Conservation (phyloP, 192 early-diverging fungal species). For the Podila epicladia region DNA sequence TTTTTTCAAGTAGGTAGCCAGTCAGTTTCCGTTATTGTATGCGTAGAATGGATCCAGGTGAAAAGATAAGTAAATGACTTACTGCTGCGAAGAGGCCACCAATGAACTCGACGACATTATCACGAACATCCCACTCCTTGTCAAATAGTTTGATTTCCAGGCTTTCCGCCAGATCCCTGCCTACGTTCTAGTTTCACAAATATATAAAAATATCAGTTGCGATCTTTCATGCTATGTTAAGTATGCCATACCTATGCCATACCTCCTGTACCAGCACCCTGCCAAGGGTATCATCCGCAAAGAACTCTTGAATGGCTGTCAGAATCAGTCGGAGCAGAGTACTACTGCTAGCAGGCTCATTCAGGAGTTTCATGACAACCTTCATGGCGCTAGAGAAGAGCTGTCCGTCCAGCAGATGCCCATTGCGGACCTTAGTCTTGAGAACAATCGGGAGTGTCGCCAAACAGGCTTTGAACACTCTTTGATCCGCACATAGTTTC, state of each 20-base stretch:
- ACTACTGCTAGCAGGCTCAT: slow-evolving; percentile 11
- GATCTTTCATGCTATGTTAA: neutral
- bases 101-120: slow-evolving; percentile 60
- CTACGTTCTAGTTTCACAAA: slow-evolving; percentile 21
- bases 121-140: slow-evolving; percentile 63
- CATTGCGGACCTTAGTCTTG: slow-evolving; percentile 46
- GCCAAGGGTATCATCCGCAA: slow-evolving; percentile 29
- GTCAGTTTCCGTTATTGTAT: neutral
- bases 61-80: slow-evolving; percentile 5
- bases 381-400: slow-evolving; percentile 34
- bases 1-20: neutral
- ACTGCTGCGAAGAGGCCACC: slow-evolving; percentile 54
- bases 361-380: slow-evolving; percentile 26
- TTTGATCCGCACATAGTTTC: slow-evolving; percentile 36
- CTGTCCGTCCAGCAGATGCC: slow-evolving; percentile 33
- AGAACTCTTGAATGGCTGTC: slow-evolving; percentile 35
- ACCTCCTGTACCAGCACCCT: slow-evolving; percentile 26
- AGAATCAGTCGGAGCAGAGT: slow-evolving; percentile 25
- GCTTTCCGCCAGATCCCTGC: slow-evolving; percentile 37
- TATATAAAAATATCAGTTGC: neutral
- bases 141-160: slow-evolving; percentile 55
- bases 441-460: slow-evolving; percentile 31
- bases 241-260: neutral
- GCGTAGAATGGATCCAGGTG: no score
- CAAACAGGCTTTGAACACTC: slow-evolving; percentile 47